phyloP scores from a whole-genome alignment of 2,329 filamentous ascomycete species.

The Dryadomyces sulphureus region DNA sequence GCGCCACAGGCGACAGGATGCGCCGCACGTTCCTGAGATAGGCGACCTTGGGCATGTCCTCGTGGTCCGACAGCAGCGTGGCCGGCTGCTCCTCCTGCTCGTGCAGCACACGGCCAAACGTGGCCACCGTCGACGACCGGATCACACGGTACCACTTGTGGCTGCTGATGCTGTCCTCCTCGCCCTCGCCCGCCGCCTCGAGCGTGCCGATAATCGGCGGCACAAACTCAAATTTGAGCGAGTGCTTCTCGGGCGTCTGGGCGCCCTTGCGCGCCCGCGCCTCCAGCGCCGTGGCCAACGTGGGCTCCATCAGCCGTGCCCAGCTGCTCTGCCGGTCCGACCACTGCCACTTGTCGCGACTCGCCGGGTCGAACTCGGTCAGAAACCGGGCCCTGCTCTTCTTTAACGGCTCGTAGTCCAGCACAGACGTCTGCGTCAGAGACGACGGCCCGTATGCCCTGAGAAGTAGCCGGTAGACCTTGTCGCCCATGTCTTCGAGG shows the following conservation, averaged over 20 bases:
- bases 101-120: constrained; percentile 38
- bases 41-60: not conserved
- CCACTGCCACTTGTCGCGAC: constrained; percentile 21
- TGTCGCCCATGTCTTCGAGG: constrained; percentile 24
- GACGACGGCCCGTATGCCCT: constrained; percentile 15
- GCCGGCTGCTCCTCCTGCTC: not conserved
- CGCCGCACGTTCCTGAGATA: constrained; percentile 13
- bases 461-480: constrained; percentile 30
- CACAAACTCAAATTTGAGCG: constrained; percentile 3
- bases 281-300: not conserved
- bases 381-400: constrained; percentile 17
- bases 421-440: constrained; percentile 7
- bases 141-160: constrained; percentile 2
- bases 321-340: constrained; percentile 14
- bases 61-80: not conserved
- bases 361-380: constrained; percentile 15
- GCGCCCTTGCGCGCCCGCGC: not conserved
- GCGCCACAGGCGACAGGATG: constrained; percentile 28
- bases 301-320: not conserved
- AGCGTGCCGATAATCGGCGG: too few relatives aligned
- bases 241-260: not conserved
- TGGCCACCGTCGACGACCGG: constrained; percentile 16
- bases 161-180: not conserved
- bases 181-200: not conserved
- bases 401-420: constrained; percentile 10